Conservation (phyloP, 2,329 filamentous ascomycete species). For the Pezizomycotina sp. region DNA sequence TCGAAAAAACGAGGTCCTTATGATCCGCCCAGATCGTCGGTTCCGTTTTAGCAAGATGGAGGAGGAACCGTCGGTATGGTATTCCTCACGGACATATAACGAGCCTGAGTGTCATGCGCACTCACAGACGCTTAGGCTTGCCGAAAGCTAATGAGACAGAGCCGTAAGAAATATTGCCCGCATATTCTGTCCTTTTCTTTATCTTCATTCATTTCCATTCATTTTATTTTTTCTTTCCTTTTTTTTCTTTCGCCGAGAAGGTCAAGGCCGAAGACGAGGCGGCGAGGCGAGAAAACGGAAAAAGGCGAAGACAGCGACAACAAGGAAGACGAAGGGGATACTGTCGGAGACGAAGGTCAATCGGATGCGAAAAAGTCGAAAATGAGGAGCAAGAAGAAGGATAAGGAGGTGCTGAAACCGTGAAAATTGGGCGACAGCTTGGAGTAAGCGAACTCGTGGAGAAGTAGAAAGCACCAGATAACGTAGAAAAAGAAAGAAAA, state of each 20-base stretch:
- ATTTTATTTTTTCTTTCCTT: constrained; percentile 37
- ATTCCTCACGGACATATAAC: constrained; percentile 94
- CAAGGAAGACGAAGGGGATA: constrained; percentile 30
- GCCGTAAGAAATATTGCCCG: too few relatives aligned
- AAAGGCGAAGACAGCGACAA: constrained; percentile 34
- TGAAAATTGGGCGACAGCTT: constrained; percentile 40
- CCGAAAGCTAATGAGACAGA: constrained; percentile 93
- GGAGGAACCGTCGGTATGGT: constrained; percentile 82
- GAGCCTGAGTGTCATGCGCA: constrained; percentile 86
- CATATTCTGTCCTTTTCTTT: constrained; percentile 32
- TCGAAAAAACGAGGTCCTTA: constrained; percentile 62
- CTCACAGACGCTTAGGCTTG: constrained; percentile 75
- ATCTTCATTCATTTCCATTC: constrained; percentile 4
- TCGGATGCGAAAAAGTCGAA: constrained; percentile 31
- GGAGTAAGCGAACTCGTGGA: constrained; percentile 25
- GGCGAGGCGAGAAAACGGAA: constrained; percentile 25
- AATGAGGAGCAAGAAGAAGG: constrained; percentile 27
- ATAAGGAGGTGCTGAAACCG: constrained; percentile 51
- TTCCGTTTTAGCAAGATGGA: constrained; percentile 99
- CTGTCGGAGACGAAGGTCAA: constrained; percentile 33
- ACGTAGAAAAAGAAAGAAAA: constrained; percentile 1
- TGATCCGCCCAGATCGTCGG: constrained; percentile 91
- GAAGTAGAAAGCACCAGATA: constrained; percentile 5
- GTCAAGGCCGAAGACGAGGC: constrained; percentile 28
- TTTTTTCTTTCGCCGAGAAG: constrained; percentile 41